These are phyloP conservation scores for Solanum neorickii DNA, from an alignment of 257 asterid genomes.

Conservation along the genomic window DNA sequence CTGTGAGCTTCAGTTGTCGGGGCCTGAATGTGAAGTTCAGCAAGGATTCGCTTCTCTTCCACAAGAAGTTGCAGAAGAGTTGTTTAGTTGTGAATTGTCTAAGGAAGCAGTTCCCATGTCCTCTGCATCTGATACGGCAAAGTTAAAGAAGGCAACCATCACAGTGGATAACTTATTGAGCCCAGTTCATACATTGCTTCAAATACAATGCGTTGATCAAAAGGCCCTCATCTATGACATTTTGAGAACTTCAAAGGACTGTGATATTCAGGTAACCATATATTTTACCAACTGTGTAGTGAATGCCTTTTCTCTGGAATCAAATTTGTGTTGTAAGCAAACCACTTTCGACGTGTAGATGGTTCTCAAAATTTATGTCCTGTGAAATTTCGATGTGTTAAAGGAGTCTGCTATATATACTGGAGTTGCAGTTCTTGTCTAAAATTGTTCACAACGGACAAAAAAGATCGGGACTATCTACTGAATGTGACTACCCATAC, in stretches of 20 bases:
- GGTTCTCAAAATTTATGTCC: background rate
- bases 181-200: conserved; percentile 38
- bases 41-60: conserved; percentile 26
- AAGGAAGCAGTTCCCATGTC: conserved; percentile 13
- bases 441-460: background rate
- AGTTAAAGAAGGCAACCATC: conserved; percentile 16
- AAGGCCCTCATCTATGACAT: conserved; percentile 44
- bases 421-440: background rate
- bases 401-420: background rate
- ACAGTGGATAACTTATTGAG: conserved; percentile 35
- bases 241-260: conserved; percentile 39
- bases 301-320: background rate
- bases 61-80: conserved; percentile 20
- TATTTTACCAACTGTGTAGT: background rate
- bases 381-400: background rate
- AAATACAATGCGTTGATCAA: conserved; percentile 39
- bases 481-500: background rate
- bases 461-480: background rate
- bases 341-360: background rate
- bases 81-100: conserved; percentile 27
- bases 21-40: conserved; percentile 28
- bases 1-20: conserved; percentile 31
- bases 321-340: background rate
- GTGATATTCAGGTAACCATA: conserved; percentile 28
- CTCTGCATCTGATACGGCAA: conserved; percentile 3